A percentile compares a stretch with the other conserved stretches of the same genome.
These are phyloP conservation scores for Oryza glumipatula DNA, from an alignment of 176 grass and related monocot species.

Conservation along the genomic window DNA sequence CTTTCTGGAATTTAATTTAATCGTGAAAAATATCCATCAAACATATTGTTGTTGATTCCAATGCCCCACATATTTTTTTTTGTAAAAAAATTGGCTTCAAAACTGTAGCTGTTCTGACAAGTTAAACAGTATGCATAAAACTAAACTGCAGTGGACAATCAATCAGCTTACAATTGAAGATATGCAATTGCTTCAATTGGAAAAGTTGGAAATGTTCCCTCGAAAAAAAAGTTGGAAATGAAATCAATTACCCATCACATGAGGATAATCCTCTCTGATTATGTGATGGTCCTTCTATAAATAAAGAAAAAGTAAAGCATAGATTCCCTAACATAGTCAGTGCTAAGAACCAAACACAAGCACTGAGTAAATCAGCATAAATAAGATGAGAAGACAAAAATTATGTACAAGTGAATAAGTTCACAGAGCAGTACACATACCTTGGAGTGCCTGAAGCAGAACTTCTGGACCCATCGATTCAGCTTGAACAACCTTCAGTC, in stretches of 20 bases:
- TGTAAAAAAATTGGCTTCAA: background rate
- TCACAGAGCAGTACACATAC: constrained; percentile 45
- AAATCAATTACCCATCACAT: background rate
- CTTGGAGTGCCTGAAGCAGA: constrained; percentile 71
- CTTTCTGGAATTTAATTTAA: background rate
- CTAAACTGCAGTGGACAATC: background rate
- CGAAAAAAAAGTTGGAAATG: background rate
- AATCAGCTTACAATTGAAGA: background rate
- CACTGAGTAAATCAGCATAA: background rate
- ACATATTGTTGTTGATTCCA: background rate
- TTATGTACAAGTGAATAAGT: background rate
- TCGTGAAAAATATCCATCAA: background rate
- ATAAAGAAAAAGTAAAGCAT: background rate
- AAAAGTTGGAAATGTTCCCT: background rate
- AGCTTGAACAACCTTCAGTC: constrained; percentile 49
- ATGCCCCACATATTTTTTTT: background rate
- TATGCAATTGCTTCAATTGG: background rate
- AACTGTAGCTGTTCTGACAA: background rate
- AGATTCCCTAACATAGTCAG: background rate
- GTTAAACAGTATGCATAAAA: background rate
- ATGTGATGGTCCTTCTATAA: background rate
- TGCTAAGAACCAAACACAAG: constrained; percentile 2
- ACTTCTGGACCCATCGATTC: constrained; percentile 66
- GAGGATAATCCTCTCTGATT: background rate
- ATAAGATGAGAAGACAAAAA: constrained; percentile 3